Base-by-base conservation (phyloP, 306 rosid species). In the Vicia faba region DNA sequence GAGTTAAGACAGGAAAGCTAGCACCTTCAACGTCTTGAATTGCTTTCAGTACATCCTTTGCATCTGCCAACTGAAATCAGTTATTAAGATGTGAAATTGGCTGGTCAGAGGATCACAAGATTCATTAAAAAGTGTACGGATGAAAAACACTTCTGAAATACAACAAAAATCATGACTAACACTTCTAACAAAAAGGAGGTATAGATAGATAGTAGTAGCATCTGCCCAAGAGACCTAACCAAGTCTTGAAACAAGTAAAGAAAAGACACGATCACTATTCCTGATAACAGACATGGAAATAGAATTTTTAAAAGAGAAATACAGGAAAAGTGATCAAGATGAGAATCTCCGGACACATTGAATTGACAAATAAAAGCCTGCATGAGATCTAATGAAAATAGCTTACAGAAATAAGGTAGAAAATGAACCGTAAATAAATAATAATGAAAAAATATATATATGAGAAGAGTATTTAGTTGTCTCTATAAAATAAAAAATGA, bases 1-100 rank as follows among this genome's bases (percentile, higher is more conserved):
- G 98, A 29, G 89, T 86, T 69, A 89, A 79, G 46, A 87, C 96
- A 8, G 98, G 96, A 75, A 89, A 92, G 39, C 84, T 82, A 66
- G 85, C 87, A 70, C 92, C 91, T 68, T 82, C 79, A 53, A 92
- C 73, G 65, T 87, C 78, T 53, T 31, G 86, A 76, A 87, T 83
- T 48, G 88, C 88, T 54, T 82, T 80, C 91, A 89, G 72, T 31
- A 92, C 92, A 72, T 89, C 89, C 83, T 84, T 89, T 72, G 96
- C 96, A 84, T 92, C 98, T 51, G 95, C 91, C 69, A 92, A 84
- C 98, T 89, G 81, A 81, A 77, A 58, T 64, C 45, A 66, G 76
- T 63, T 59, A 51, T 54, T 36, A 59, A 35, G 11, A 73, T 50
- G 26, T 28, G 51, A 35, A 36, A 69, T 16, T 40, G 39, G 56